Percentiles rank a stretch among this genome's conserved stretches.
These are phyloP conservation scores for Cercophora newfieldiana DNA, from an alignment of 495 filamentous ascomycete genomes.

Conservation along the genomic window DNA sequence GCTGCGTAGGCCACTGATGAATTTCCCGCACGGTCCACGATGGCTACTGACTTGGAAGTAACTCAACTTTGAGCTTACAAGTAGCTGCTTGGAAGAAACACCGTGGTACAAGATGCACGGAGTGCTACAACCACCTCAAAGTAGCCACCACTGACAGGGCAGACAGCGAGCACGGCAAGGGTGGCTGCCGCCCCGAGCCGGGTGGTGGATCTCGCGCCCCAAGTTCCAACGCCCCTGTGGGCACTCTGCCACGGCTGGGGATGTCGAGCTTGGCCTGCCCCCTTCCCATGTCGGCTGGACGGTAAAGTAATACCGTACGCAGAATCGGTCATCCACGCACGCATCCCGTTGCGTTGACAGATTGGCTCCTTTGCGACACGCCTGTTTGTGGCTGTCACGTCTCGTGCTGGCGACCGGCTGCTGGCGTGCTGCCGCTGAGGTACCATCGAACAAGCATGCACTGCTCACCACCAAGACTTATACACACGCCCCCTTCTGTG, in stretches of 20 bases:
- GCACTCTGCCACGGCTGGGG: neutral
- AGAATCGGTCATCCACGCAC: neutral
- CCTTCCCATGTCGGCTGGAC: slow-evolving; percentile 14
- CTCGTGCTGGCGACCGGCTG: neutral
- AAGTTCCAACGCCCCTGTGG: neutral
- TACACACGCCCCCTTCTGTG: slow-evolving; percentile 4
- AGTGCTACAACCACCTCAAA: neutral
- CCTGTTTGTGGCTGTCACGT: neutral
- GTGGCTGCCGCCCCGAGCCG: too few species aligned
- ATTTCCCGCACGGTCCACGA: neutral
- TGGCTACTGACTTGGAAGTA: neutral
- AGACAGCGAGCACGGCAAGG: neutral
- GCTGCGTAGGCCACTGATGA: neutral
- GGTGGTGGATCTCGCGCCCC: neutral
- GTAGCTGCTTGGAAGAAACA: neutral
- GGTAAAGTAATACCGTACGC: neutral
- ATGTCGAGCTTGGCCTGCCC: slow-evolving; percentile 6
- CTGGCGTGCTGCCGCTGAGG: slow-evolving; percentile 4
- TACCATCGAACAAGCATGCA: slow-evolving; percentile 3
- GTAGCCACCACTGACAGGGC: neutral
- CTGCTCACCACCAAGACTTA: neutral
- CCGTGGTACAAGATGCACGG: neutral
- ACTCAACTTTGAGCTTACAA: neutral
- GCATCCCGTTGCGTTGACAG: neutral
- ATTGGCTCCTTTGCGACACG: neutral